Base-by-base conservation (phyloP, 176 grass and related monocot species). In the Phragmites australis region DNA sequence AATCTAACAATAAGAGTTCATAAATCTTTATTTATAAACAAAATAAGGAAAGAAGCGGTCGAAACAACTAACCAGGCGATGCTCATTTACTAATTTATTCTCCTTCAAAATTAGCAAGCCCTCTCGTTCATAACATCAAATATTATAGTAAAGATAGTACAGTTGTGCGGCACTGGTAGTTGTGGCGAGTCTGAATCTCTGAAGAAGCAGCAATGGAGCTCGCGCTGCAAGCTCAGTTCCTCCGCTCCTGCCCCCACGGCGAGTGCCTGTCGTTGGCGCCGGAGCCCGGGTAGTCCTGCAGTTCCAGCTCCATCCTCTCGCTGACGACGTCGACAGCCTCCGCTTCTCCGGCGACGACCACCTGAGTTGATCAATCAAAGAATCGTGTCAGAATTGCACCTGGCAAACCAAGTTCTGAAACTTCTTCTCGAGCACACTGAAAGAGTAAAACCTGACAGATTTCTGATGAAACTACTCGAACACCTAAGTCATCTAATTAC, bases 201-300 rank as follows among this genome's bases (percentile, higher is more conserved):
- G 59, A 50, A 37, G 26, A 22, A 78, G 46, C 22, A 9, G 12
- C 57, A n/a, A 18, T 9, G 60, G 0, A 8, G 32, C 34, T 2
- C 10, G 26, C 1, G 6, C 5, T 59, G 9, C 9, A 30, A 8
- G 6, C 1, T 87, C 72, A 87, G 85, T 84, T 84, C 63, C 82
- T 81, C 45, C 62, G 64, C 26, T 81, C 14, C 9, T 68, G 51
- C 59, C 42, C 40, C 89, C 91, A 93, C 5, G 91, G 88, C 16
- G 84, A 87, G 82, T 93, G 91, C 32, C 85, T 78, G 53, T 80
- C 88, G 43, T 93, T 93, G 37, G 91, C 91, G 43, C 91, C 85
- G 65, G 91, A 93, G 11, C 91, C 91, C 1, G 88, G 82, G 81
- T 93, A 93, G 29, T 93, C 91, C 6, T 88, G 25, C 71, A 90